These are phyloP conservation scores for Cylindrotheca fusiformis DNA, from an alignment of 108 stramenopile species.

Conservation along the genomic window DNA sequence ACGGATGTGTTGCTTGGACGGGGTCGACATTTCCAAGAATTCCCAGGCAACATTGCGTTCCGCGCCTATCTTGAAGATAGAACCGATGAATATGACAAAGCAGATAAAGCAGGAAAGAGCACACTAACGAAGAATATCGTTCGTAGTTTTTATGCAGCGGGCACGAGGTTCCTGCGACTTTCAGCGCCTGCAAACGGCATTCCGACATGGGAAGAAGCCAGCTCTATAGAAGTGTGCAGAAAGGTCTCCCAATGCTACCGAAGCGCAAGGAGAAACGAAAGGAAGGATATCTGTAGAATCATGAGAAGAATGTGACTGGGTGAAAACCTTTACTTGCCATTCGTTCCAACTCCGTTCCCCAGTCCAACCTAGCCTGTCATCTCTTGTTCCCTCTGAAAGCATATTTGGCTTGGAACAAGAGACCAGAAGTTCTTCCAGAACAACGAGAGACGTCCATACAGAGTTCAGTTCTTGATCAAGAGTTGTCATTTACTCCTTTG, in stretches of 20 bases:
- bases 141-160: background rate
- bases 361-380: too few relatives aligned
- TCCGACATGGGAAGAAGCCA: background rate
- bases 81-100: background rate
- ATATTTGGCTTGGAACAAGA: too few relatives aligned
- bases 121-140: background rate
- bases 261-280: background rate
- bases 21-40: slow-evolving; percentile 11
- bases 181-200: background rate
- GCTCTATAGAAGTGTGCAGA: background rate
- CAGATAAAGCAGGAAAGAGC: background rate
- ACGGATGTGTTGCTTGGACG: slow-evolving; percentile 10
- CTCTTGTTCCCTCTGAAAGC: too few relatives aligned
- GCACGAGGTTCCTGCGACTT: background rate
- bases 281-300: too few relatives aligned
- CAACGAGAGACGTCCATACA: too few relatives aligned
- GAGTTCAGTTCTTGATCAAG: too few relatives aligned
- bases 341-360: too few relatives aligned
- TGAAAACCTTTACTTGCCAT: too few relatives aligned
- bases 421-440: too few relatives aligned
- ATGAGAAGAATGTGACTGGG: too few relatives aligned
- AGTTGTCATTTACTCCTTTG: too few relatives aligned
- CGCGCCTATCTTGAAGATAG: background rate
- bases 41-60: slow-evolving; percentile 6
- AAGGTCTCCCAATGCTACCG: background rate